phyloP scores from a whole-genome alignment of 768 basidiomycete genomes.

The Cyclocybe aegerita region DNA sequence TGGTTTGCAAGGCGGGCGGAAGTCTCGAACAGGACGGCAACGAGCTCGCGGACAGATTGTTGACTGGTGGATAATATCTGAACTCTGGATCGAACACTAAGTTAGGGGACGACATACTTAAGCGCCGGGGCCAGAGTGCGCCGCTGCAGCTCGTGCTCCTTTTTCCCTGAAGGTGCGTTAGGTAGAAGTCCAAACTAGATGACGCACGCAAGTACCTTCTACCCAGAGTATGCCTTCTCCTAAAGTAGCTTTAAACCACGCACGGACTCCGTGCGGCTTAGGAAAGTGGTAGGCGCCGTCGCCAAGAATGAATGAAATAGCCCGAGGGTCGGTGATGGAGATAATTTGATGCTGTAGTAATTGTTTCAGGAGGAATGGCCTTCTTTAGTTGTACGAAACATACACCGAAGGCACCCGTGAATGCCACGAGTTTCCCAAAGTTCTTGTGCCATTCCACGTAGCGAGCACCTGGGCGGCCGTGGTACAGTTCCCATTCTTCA shows the following conservation, averaged over 20 bases:
- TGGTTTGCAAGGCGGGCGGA: slow-evolving; percentile 50
- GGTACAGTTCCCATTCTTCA: slow-evolving; percentile 58
- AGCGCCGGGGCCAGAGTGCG: slow-evolving; percentile 54
- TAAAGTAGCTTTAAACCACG: slow-evolving; percentile 60
- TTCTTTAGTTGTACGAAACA: slow-evolving; percentile 3
- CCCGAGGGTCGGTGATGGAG: slow-evolving; percentile 53
- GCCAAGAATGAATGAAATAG: slow-evolving; percentile 54
- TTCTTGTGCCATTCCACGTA: slow-evolving; percentile 52
- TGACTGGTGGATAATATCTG: slow-evolving; percentile 23
- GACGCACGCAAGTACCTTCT: slow-evolving; percentile 41
- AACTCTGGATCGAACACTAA: background rate
- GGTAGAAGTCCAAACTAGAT: background rate
- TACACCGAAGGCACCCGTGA: slow-evolving; percentile 60
- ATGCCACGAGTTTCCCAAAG: slow-evolving; percentile 55
- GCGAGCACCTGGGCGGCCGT: slow-evolving; percentile 47
- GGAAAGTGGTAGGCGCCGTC: slow-evolving; percentile 59
- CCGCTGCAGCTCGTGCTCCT: slow-evolving; percentile 56
- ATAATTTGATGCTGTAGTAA: slow-evolving; percentile 50
- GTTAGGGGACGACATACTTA: slow-evolving; percentile 34
- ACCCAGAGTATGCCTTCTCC: slow-evolving; percentile 68
- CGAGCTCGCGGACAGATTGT: slow-evolving; percentile 53
- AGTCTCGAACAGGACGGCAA: slow-evolving; percentile 54
- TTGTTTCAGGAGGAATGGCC: background rate
- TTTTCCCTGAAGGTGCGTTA: slow-evolving; percentile 38
- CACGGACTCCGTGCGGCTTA: slow-evolving; percentile 60